These are phyloP conservation scores for Knoxia roxburghii DNA, from an alignment of 257 asterid species.

Conservation along the genomic window DNA sequence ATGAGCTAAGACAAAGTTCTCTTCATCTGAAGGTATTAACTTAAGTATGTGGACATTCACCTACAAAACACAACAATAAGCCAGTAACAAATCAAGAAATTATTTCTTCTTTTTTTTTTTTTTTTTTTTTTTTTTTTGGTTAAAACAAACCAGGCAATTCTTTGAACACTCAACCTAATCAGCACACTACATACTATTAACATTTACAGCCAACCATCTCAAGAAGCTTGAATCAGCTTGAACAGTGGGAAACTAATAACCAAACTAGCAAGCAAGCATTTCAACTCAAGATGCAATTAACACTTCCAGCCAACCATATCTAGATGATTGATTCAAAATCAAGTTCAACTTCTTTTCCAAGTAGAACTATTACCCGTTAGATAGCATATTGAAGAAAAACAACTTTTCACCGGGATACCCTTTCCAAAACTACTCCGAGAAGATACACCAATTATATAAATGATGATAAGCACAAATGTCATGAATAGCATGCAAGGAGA, in stretches of 20 bases:
- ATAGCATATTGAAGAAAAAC: not conserved
- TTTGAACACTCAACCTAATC: too few species aligned
- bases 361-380: not conserved
- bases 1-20: constrained; percentile 60
- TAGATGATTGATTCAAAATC: not conserved
- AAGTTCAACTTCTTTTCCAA: too few species aligned
- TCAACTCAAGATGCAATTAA: not conserved
- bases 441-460: not conserved
- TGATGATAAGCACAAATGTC: not conserved
- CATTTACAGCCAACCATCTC: not conserved
- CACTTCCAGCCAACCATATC: not conserved
- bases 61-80: constrained; percentile 38
- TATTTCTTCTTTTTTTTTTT: too few species aligned
- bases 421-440: not conserved
- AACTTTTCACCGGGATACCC: not conserved
- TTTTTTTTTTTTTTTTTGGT: too few species aligned
- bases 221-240: too few species aligned
- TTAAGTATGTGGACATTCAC: constrained; percentile 67
- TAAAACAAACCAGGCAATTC: too few species aligned
- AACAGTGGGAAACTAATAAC: not conserved
- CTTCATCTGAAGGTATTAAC: constrained; percentile 56
- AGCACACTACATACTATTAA: too few species aligned
- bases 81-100: not conserved
- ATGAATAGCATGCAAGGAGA: not conserved
- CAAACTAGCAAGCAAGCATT: not conserved